Conservation (phyloP, 768 basidiomycete species). For the Mycena filopes region DNA sequence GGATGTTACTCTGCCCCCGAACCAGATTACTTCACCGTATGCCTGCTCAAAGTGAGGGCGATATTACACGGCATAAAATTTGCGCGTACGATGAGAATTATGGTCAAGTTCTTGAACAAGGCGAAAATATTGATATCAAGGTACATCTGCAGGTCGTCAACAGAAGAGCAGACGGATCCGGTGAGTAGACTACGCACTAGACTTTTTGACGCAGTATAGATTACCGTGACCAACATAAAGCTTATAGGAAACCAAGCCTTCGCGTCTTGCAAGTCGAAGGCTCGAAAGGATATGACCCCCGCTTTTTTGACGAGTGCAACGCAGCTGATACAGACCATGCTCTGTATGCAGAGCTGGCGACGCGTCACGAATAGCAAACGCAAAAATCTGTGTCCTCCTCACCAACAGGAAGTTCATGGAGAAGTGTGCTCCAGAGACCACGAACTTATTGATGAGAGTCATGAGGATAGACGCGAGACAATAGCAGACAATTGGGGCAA, state of each 20-base stretch:
- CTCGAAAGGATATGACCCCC: slow-evolving; percentile 85
- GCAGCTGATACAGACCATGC: slow-evolving; percentile 84
- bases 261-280: slow-evolving; percentile 85
- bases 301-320: slow-evolving; percentile 79
- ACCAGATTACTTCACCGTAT: slow-evolving; percentile 98
- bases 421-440: slow-evolving; percentile 92
- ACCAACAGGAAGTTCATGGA: slow-evolving; percentile 95
- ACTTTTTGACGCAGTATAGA: slow-evolving; percentile 98
- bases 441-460: slow-evolving; percentile 98
- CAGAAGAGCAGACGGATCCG: background rate
- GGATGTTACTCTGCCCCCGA: slow-evolving; percentile 87
- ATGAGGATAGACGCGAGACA: slow-evolving; percentile 94
- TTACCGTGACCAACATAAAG: slow-evolving; percentile 89
- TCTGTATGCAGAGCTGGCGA: slow-evolving; percentile 79
- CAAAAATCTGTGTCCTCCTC: background rate
- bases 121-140: slow-evolving; percentile 95
- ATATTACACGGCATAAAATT: slow-evolving; percentile 1
- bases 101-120: slow-evolving; percentile 99
- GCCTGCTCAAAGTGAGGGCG: slow-evolving; percentile 63
- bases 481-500: slow-evolving; percentile 87
- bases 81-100: slow-evolving; percentile 88
- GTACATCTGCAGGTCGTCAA: slow-evolving; percentile 76
- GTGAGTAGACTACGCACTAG: slow-evolving; percentile 61
- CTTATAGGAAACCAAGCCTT: slow-evolving; percentile 96
- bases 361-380: background rate